Base-by-base conservation (phyloP, 306 rosid species). In the Sesbania bispinosa region DNA sequence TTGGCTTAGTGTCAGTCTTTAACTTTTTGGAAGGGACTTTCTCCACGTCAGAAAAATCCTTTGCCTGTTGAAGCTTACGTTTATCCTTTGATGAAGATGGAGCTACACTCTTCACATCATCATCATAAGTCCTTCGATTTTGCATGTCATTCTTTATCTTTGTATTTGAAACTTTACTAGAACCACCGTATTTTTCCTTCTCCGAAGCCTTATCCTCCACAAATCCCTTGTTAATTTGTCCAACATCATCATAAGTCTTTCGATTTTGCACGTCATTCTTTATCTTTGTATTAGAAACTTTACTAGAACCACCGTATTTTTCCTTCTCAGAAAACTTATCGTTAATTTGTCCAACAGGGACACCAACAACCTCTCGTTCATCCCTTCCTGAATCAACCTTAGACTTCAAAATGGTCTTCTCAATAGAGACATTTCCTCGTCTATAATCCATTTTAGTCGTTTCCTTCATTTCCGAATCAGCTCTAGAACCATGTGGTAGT, bases 11-110 rank as follows among this genome's bases (percentile, higher is more conserved):
- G 27, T 52, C 79, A 21, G 51, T 60, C 71, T 83, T 90, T 74
- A 62, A 61, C 88, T 82, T 89, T 85, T 89, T 85, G 7, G 80
- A 63, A 52, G 74, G 75, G 48, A 50, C 73, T 45, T 77, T 79
- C 30, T 84, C 82, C n/a, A 21, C 74, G 61, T 69, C 78, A 65
- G 33, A 26, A 50, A 69, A 33, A 77, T 80, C 83, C 59, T 46
- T 61, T 16, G 30, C 48, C 0, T 10, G 57, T 43, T 23, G 75
- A 51, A 32, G 71, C 43, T 73, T 79, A 30, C 24, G 19, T 77
- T 67, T 78, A 33, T 39, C 78, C 67, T 62, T 81, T 8, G 48
- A 75, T 14, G 45, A 33, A 63, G 58, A 15, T 16, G 64, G 59
- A 27, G 79, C 63, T 41, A 61, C 33, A 77, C 8, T 41, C 59